Evolutionary conservation across 495 filamentous ascomycete species (phyloP), one percentile per base, ranked within the genome.

Genomic region (Cudoniella acicularis): DNA sequence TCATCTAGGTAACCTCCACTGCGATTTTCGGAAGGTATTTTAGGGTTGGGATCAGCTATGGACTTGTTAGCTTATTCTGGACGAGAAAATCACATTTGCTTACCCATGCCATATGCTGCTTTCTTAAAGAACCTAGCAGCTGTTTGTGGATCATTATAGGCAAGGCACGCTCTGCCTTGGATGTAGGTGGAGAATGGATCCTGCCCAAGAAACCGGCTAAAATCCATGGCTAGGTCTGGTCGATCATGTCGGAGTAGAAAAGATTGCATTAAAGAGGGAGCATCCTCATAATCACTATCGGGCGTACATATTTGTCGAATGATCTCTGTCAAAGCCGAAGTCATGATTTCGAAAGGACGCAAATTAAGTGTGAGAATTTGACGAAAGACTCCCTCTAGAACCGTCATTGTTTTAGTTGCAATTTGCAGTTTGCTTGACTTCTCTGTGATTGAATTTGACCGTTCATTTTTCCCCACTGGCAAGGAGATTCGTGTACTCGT

Each of bases 21-120:
- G 68, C 81, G 73, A 22, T 68, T 65, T 56, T 74, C 69, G 53
- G 64, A 61, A n/a, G 72, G 62, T 45, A 59, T 60, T 17, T 40
- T 50, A 6, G 62, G 49, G 27, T 63, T 41, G 9, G 59, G 59
- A 50, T 56, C 42, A 10, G 56, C 66, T 64, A 45, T 6, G 55
- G 47, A 49, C 62, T 64, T 57, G 61, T 54, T 51, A 60, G 23
- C 9, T 27, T 21, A 26, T 13, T 23, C 25, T 2, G 11, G 2
- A 21, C 16, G 10, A 21, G 10, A 16, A 21, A 0, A 51, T 30
- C 67, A 18, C 18, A 6, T 16, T 6, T 43, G 83, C 85, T 73
- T 83, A 91, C 91, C 84, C 60, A 98, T 81, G 41, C 87, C 87
- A 67, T 87, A 88, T 2, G 91, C 87, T 56, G 91, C 89, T 63